Evolutionary conservation across 73 alveolate genomes (phyloP).

Genomic region (Paramecium sexaurelia): DNA sequence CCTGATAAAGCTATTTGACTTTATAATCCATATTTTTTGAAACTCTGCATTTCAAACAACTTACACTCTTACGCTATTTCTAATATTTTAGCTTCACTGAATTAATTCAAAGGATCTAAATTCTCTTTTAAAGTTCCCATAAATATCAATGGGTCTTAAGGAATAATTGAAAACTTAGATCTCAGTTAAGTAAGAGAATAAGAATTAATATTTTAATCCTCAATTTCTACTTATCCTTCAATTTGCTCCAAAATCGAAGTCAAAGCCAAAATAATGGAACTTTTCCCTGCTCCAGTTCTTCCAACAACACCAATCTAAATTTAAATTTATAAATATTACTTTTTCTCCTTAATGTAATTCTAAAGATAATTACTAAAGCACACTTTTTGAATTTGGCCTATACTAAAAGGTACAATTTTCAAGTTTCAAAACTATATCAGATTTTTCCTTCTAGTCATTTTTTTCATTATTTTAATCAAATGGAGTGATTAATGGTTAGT

Average conservation of each 20-base stretch:
- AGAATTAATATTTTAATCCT: background rate
- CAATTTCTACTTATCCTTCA: background rate
- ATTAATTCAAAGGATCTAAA: background rate
- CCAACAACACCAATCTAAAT: slow-evolving; percentile 57
- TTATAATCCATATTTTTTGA: background rate
- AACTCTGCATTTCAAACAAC: background rate
- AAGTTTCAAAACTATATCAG: background rate
- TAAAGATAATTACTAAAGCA: background rate
- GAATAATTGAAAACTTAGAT: background rate
- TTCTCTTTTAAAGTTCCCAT: background rate
- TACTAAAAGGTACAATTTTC: background rate
- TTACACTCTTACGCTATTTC: background rate
- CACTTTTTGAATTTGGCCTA: slow-evolving; percentile 7
- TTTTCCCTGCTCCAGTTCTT: slow-evolving; percentile 7
- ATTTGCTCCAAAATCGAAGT: background rate
- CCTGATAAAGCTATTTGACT: slow-evolving; percentile 52
- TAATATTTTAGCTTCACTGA: background rate
- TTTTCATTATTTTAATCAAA: background rate
- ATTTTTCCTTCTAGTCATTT: background rate
- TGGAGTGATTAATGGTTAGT: background rate
- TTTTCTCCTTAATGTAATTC: background rate
- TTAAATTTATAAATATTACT: background rate
- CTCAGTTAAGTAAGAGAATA: slow-evolving; percentile 62
- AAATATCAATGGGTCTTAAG: background rate
- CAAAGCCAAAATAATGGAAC: background rate